phyloP scores from a whole-genome alignment of 2,329 filamentous ascomycete species.

The Cladosporium sp. region DNA sequence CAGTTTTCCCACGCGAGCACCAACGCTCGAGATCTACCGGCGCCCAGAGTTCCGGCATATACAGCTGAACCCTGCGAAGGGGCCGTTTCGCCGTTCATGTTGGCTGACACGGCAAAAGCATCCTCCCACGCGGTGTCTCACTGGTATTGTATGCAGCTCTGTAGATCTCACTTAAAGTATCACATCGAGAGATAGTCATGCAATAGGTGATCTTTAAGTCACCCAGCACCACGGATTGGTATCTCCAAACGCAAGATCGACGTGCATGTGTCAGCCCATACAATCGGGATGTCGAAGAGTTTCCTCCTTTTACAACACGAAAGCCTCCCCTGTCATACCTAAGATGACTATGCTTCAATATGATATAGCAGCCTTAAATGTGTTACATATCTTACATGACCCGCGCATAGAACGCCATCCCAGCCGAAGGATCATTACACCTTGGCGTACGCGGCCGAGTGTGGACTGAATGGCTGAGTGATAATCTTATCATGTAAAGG shows the following conservation, averaged over 20 bases:
- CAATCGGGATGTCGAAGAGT: background rate
- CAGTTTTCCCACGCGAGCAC: slow-evolving; percentile 2
- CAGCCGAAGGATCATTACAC: too few species aligned
- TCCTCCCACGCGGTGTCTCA: background rate
- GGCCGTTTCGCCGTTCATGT: too few species aligned
- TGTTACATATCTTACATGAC: too few species aligned
- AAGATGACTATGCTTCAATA: too few species aligned
- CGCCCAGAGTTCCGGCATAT: background rate
- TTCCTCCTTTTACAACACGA: too few species aligned
- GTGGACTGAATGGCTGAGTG: too few species aligned
- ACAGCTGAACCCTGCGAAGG: background rate
- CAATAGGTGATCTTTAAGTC: background rate
- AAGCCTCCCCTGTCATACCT: too few species aligned
- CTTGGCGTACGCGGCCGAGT: too few species aligned
- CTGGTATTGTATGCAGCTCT: background rate
- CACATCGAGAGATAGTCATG: background rate
- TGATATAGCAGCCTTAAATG: too few species aligned
- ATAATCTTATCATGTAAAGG: too few species aligned
- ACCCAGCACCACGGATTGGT: background rate
- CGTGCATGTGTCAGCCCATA: background rate
- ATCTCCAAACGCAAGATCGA: background rate
- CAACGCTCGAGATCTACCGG: slow-evolving; percentile 2
- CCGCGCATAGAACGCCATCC: too few species aligned
- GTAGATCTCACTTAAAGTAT: background rate
- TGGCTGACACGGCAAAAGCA: background rate